Evolutionary conservation across 2,329 filamentous ascomycete species (phyloP).

Genomic region (Parastagonospora nodorum): DNA sequence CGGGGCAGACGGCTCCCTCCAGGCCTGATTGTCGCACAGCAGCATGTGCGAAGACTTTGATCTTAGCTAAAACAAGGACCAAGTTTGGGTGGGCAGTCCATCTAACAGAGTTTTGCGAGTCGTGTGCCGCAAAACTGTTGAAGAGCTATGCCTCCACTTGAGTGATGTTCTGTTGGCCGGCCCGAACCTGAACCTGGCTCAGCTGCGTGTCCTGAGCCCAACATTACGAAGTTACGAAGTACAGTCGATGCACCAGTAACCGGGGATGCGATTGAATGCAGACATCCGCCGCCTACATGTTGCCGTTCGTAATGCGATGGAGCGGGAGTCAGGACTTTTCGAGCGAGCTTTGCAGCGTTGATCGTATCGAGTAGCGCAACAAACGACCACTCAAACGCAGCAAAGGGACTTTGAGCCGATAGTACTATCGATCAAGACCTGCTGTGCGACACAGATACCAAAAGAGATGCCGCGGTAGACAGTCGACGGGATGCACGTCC

Average conservation of each 20-base stretch:
- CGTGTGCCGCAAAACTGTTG: conserved; percentile 15
- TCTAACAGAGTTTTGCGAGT: conserved; percentile 17
- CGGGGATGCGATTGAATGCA: conserved; percentile 28
- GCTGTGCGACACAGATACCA: conserved; percentile 35
- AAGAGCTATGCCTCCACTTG: conserved; percentile 22
- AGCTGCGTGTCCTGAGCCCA: conserved; percentile 12
- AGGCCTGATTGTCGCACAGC: conserved; percentile 10
- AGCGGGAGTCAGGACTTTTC: conserved; percentile 38
- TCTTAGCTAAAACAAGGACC: conserved; percentile 19
- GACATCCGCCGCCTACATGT: conserved; percentile 31
- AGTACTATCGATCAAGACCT: conserved; percentile 37
- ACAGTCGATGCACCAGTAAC: conserved; percentile 26
- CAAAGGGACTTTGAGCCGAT: conserved; percentile 25
- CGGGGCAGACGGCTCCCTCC: conserved; percentile 12
- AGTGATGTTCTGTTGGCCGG: conserved; percentile 32
- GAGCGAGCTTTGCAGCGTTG: conserved; percentile 36
- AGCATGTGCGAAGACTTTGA: conserved; percentile 8
- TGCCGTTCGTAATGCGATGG: conserved; percentile 29
- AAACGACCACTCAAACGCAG: conserved; percentile 21
- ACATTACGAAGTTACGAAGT: conserved; percentile 6
- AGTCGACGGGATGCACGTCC: conserved; percentile 35
- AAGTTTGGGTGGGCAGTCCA: conserved; percentile 10
- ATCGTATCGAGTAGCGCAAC: conserved; percentile 33
- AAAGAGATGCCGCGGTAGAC: conserved; percentile 24
- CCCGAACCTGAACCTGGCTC: conserved; percentile 18